Conservation (phyloP, 2,329 filamentous ascomycete genomes). For the Diaporthe caulivora region DNA sequence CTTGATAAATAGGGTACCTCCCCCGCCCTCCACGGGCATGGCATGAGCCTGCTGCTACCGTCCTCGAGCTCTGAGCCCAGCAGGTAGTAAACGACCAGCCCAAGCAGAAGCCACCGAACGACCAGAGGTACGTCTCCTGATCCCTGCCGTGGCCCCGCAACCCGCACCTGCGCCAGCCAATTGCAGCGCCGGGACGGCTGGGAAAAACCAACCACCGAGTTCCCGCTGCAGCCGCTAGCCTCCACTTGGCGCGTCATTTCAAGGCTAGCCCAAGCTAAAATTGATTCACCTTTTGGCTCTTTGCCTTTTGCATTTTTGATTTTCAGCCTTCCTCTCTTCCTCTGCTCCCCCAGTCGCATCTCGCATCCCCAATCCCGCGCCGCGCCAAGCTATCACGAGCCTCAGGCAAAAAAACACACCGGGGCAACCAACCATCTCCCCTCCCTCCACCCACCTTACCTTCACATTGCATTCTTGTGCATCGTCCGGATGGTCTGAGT, state of each 20-base stretch:
- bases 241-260: conserved; percentile 39
- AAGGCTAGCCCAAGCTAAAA: conserved; percentile 45
- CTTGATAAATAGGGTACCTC: conserved; percentile 53
- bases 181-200: conserved; percentile 12
- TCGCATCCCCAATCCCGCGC: conserved; percentile 38
- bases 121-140: conserved; percentile 31
- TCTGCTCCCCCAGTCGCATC: conserved; percentile 32
- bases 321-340: conserved; percentile 46
- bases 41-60: conserved; percentile 43
- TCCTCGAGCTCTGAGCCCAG: conserved; percentile 24
- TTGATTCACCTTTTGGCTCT: conserved; percentile 39
- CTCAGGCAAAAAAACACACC: conserved; percentile 37
- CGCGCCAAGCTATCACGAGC: conserved; percentile 44
- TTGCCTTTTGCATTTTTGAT: conserved; percentile 42
- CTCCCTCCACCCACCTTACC: conserved; percentile 32
- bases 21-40: conserved; percentile 48
- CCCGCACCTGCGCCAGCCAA: conserved; percentile 21
- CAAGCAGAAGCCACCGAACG: too few relatives aligned
- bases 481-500: background rate
- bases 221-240: conserved; percentile 33
- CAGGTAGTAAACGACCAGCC: conserved; percentile 23
- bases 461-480: conserved; percentile 34
- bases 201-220: conserved; percentile 40
- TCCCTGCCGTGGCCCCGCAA: conserved; percentile 27
- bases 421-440: conserved; percentile 33